Conservation (phyloP, 1,284 basidiomycete species). For the Phaffia rhodozyma region DNA sequence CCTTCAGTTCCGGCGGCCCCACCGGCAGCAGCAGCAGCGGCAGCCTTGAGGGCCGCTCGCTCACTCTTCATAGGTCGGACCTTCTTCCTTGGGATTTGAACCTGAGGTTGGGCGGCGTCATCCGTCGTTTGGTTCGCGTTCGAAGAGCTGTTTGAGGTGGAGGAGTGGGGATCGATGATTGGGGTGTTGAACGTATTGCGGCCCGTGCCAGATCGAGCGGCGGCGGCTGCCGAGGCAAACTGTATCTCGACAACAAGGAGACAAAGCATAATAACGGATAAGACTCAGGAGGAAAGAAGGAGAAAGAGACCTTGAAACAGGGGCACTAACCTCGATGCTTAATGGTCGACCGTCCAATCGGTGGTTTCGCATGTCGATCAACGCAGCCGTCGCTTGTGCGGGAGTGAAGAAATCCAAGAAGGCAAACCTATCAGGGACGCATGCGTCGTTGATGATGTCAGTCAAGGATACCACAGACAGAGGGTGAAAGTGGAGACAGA, state of each 20-base stretch:
- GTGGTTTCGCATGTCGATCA: constrained; percentile 76
- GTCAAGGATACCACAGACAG: constrained; percentile 1
- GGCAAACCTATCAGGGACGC: constrained; percentile 54
- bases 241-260: constrained; percentile 15
- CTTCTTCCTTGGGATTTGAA: constrained; percentile 3
- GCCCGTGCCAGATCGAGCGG: constrained; percentile 26
- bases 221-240: constrained; percentile 33
- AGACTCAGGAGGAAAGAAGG: constrained; percentile 57
- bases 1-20: not conserved
- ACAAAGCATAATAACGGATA: constrained; percentile 46
- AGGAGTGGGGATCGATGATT: constrained; percentile 18
- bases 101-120: constrained; percentile 6
- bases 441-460: not conserved
- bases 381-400: constrained; percentile 65
- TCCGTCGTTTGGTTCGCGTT: constrained; percentile 2
- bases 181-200: constrained; percentile 19
- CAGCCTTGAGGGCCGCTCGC: constrained; percentile 21
- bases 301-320: constrained; percentile 36
- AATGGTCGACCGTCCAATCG: constrained; percentile 70
- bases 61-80: constrained; percentile 23
- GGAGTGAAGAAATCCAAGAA: constrained; percentile 81
- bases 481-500: not conserved
- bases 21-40: not conserved
- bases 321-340: constrained; percentile 50
- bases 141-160: constrained; percentile 9